A percentile compares a stretch with the other conserved stretches of the same genome.
Evolutionary conservation across 805 yeast genomes (phyloP).

Genomic region (Nakazawaea holstii): DNA sequence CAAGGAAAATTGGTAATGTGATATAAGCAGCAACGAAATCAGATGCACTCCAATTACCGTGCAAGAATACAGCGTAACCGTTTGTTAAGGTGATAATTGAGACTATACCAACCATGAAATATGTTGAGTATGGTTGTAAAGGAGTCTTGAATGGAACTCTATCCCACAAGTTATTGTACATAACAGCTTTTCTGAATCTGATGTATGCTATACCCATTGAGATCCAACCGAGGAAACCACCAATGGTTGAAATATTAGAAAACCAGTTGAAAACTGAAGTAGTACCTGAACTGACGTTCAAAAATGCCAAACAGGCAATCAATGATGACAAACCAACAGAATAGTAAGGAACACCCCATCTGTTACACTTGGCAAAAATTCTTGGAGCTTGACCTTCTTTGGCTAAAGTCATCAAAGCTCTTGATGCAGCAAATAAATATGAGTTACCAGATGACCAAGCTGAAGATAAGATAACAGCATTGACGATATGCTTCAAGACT

Average conservation of each 20-base stretch:
- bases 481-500: constrained; percentile 72
- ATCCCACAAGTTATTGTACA: constrained; percentile 44
- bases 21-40: constrained; percentile 72
- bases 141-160: constrained; percentile 54
- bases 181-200: constrained; percentile 62
- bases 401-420: constrained; percentile 50
- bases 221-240: constrained; percentile 65
- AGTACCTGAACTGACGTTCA: constrained; percentile 50
- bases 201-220: constrained; percentile 46
- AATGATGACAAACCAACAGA: constrained; percentile 35
- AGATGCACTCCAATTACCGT: constrained; percentile 38
- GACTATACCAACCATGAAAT: constrained; percentile 45
- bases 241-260: constrained; percentile 57
- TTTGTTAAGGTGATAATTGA: constrained; percentile 58
- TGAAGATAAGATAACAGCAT: constrained; percentile 56
- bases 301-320: constrained; percentile 43
- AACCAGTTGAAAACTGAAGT: constrained; percentile 58
- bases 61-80: constrained; percentile 65
- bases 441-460: constrained; percentile 43
- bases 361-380: constrained; percentile 40
- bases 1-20: constrained; percentile 52
- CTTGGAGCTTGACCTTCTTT: constrained; percentile 59
- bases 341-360: constrained; percentile 52
- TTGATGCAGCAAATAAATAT: constrained; percentile 45
- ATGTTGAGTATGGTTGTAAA: constrained; percentile 55